Evolutionary conservation across 305 asterid species (phyloP).

Genomic region (Solanum aculeatissimum): DNA sequence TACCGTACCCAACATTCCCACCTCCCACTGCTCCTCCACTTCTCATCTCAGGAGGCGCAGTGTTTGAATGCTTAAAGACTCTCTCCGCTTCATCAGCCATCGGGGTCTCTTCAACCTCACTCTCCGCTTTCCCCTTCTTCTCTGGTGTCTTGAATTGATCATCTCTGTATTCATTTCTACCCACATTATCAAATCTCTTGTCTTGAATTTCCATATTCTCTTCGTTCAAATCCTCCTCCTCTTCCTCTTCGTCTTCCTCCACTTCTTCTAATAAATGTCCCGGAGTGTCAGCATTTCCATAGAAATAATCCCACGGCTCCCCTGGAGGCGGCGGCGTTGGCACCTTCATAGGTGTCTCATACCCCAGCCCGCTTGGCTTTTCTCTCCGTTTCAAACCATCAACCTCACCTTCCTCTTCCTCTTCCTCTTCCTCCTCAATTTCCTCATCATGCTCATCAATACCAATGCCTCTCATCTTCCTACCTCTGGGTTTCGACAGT

Average conservation of each 20-base stretch:
- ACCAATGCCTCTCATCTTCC: constrained; percentile 48
- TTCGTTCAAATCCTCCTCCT: constrained; percentile 1
- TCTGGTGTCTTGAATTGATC: constrained; percentile 64
- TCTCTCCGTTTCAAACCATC: constrained; percentile 9
- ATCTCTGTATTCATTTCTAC: constrained; percentile 9
- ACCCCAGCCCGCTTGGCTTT: constrained; percentile 30
- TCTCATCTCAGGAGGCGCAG: constrained; percentile 60
- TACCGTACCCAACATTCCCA: constrained; percentile 23
- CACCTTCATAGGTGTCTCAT: background rate
- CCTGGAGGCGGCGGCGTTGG: constrained; percentile 54
- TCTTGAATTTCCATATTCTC: background rate
- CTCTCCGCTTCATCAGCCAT: constrained; percentile 19
- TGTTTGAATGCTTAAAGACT: constrained; percentile 71
- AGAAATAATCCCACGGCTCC: constrained; percentile 87
- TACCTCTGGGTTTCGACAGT: constrained; percentile 19
- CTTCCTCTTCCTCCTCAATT: constrained; percentile 39
- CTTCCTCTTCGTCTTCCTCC: constrained; percentile 15
- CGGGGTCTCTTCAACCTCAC: constrained; percentile 30
- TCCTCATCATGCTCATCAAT: constrained; percentile 34
- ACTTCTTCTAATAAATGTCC: constrained; percentile 33
- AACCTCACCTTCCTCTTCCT: constrained; percentile 28
- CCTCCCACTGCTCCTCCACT: constrained; percentile 25
- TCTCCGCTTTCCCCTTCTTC: constrained; percentile 33
- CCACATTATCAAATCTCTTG: constrained; percentile 17
- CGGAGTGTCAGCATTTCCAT: constrained; percentile 28